Base-by-base conservation (phyloP, 78 protist species). In the Cavenderia fasciculata region DNA sequence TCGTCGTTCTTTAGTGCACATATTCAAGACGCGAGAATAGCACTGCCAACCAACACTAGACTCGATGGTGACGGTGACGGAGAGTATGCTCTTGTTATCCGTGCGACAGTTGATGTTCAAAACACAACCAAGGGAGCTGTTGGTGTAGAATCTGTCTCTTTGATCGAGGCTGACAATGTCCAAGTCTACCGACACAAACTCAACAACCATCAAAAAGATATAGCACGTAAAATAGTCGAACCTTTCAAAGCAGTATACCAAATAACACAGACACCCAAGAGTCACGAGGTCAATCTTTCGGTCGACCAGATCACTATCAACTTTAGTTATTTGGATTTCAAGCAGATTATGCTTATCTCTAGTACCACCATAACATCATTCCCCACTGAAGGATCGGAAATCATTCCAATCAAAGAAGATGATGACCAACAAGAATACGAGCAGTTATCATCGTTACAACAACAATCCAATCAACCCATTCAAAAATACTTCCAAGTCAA, bases 161-260 rank as follows among this genome's bases (percentile, higher is more conserved):
- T 82, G 38, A 23, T 82, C 21, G 90, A 82, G 27, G 90, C 90
- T 12, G 46, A 49, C n/a, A 52, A 68, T 56, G 49, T 82, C 33
- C 90, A 82, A 68, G 29, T 82, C n/a, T 82, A 82, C 33, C 16
- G 90, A 38, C 52, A 21, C 8, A 34, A 10, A 57, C 25, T 61
- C 21, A 54, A 49, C 38, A 29, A 47, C 59, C 23, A 70, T 34
- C 38, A 70, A 46, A 16, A 70, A 43, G 18, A 31, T 25, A 10
- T 27, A 46, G 4, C 2, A 27, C 8, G 46, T 16, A 82, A 82
- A 29, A 82, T 82, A 6, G 52, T 82, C 27, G 77, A 71, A 57
- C 90, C 90, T 38, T 82, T 82, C 33, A 82, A 69, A 82, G n/a
- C 68, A 27, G 38, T 62, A 19, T 68, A 40, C 65, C 90, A 82